Evolutionary conservation across 1,284 basidiomycete genomes (phyloP).

Genomic region (Volvariella volvacea): DNA sequence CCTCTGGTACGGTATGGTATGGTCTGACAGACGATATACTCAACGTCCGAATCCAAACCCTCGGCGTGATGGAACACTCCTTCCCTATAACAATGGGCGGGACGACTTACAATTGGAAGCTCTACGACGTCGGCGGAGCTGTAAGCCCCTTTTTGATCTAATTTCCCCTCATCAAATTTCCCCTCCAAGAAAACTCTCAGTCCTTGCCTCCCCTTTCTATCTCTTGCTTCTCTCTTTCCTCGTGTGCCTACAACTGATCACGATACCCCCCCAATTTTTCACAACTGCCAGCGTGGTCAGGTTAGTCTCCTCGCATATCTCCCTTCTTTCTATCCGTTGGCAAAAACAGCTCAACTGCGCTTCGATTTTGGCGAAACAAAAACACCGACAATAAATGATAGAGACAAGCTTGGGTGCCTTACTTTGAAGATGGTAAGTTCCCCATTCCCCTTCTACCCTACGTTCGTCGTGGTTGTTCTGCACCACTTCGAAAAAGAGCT

Average conservation of each 20-base stretch:
- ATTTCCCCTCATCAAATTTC: too few relatives aligned
- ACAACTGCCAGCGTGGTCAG: slow-evolving; percentile 22
- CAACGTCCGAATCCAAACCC: slow-evolving; percentile 77
- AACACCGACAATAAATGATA: slow-evolving; percentile 77
- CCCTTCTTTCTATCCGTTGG: too few relatives aligned
- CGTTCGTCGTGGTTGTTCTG: neutral
- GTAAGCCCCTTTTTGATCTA: neutral
- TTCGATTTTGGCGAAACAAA: slow-evolving; percentile 41
- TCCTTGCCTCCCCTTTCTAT: too few relatives aligned
- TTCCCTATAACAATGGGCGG: slow-evolving; percentile 71
- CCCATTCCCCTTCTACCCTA: too few relatives aligned
- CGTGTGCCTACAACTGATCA: too few relatives aligned
- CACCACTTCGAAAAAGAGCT: neutral
- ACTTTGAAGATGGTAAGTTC: slow-evolving; percentile 71
- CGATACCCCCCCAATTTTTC: slow-evolving; percentile 7
- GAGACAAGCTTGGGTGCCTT: slow-evolving; percentile 74
- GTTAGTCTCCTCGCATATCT: slow-evolving; percentile 16
- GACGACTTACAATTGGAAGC: slow-evolving; percentile 68
- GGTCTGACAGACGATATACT: slow-evolving; percentile 67
- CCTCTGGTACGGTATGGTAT: slow-evolving; percentile 3
- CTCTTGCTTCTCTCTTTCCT: too few relatives aligned
- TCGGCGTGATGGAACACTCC: slow-evolving; percentile 75
- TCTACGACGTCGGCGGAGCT: slow-evolving; percentile 78
- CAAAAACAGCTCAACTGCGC: too few relatives aligned
- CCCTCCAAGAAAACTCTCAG: too few relatives aligned